Conservation (phyloP, 225 moss, liverwort and hornwort species). For the Physcomitrium patens region DNA sequence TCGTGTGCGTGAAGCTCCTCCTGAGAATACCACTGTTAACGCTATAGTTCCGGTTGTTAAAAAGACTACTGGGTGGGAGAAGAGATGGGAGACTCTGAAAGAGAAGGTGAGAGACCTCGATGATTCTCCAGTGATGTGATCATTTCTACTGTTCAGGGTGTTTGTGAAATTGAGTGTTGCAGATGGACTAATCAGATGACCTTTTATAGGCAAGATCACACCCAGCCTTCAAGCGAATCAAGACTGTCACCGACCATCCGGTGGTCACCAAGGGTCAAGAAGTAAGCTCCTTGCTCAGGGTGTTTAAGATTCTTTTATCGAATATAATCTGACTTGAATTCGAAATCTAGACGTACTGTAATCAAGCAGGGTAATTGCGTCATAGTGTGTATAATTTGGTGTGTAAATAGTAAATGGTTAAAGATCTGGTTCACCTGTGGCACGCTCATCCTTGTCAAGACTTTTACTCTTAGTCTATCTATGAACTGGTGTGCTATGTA, state of each 20-base stretch:
- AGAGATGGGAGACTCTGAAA: constrained; percentile 77
- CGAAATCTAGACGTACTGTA: not conserved
- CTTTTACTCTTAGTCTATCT: not conserved
- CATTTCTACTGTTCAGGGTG: not conserved
- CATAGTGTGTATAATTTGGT: not conserved
- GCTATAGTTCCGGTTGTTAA: constrained; percentile 81
- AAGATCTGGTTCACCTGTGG: constrained; percentile 3
- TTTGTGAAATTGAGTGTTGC: not conserved
- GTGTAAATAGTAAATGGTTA: not conserved
- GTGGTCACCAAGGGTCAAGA: constrained; percentile 96
- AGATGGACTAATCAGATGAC: constrained; percentile 12
- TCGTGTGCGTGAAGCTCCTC: constrained; percentile 29
- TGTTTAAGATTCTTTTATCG: not conserved
- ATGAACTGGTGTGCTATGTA: constrained; percentile 7
- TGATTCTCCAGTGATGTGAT: not conserved
- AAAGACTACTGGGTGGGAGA: constrained; percentile 83
- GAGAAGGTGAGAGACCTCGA: constrained; percentile 57
- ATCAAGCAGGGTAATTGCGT: not conserved
- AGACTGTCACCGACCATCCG: constrained; percentile 80
- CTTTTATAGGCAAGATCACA: constrained; percentile 78
- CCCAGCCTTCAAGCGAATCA: constrained; percentile 77
- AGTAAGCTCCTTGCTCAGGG: constrained; percentile 42
- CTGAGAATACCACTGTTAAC: constrained; percentile 67
- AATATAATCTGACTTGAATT: not conserved
- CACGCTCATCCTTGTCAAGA: not conserved